Evolutionary conservation across 768 basidiomycete genomes (phyloP).

Genomic region (Sutorius australiensis): DNA sequence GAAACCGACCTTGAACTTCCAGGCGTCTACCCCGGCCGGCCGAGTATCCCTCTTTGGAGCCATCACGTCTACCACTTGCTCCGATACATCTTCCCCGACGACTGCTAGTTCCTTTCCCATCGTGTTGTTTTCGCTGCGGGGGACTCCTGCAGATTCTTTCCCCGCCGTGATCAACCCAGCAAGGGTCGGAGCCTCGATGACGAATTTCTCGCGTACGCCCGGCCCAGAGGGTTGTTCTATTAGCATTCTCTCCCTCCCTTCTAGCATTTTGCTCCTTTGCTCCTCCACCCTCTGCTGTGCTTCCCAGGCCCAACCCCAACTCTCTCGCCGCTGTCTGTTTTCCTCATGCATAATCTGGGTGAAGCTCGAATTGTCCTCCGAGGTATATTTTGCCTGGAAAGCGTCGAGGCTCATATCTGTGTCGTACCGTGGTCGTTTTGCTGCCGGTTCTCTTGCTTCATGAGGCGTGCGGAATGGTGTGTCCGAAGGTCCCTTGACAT

Average conservation of each 20-base stretch:
- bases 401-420: constrained; percentile 66
- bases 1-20: constrained; percentile 69
- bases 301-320: constrained; percentile 91
- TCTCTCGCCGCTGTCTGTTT: constrained; percentile 76
- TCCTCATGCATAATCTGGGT: constrained; percentile 88
- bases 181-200: constrained; percentile 56
- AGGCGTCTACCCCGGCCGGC: constrained; percentile 69
- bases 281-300: constrained; percentile 79
- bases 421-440: constrained; percentile 60
- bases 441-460: constrained; percentile 39
- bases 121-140: constrained; percentile 26
- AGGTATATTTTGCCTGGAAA: constrained; percentile 91
- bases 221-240: constrained; percentile 61
- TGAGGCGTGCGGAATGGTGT: constrained; percentile 57
- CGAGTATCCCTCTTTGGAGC: constrained; percentile 74
- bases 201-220: constrained; percentile 65
- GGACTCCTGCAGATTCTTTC: constrained; percentile 15
- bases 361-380: constrained; percentile 97
- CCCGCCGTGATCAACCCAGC: constrained; percentile 49
- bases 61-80: constrained; percentile 62
- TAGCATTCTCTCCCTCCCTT: constrained; percentile 64
- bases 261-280: constrained; percentile 60
- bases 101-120: constrained; percentile 23
- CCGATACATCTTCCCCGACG: constrained; percentile 25
- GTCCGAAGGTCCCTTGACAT: constrained; percentile 52